Evolutionary conservation across 2,329 filamentous ascomycete species (phyloP).

Genomic region (Fusarium abutilonis): DNA sequence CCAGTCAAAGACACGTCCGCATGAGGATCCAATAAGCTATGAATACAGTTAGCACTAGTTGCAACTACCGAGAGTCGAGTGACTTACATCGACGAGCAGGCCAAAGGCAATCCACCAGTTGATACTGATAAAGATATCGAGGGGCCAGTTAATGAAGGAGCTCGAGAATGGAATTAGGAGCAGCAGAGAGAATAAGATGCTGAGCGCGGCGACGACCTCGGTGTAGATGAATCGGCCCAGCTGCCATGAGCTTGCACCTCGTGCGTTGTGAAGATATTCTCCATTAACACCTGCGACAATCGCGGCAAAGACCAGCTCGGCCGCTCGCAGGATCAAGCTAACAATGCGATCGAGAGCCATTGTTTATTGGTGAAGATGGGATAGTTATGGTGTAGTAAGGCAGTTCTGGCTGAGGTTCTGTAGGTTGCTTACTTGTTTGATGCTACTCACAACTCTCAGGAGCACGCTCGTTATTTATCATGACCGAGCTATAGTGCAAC

Average conservation of each 20-base stretch:
- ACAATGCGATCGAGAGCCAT: conserved; percentile 56
- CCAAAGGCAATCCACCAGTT: conserved; percentile 77
- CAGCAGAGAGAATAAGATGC: conserved; percentile 73
- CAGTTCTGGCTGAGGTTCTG: background rate
- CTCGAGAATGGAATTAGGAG: conserved; percentile 77
- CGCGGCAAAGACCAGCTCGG: conserved; percentile 73
- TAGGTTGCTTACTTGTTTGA: conserved; percentile 2
- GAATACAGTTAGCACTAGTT: conserved; percentile 17
- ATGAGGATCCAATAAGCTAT: conserved; percentile 58
- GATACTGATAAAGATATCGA: conserved; percentile 74
- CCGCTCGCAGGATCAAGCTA: conserved; percentile 52
- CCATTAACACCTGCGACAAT: conserved; percentile 78
- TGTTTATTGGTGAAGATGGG: conserved; percentile 5
- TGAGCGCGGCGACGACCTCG: conserved; percentile 74
- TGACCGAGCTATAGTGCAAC: conserved; percentile 6
- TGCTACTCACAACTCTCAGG: conserved; percentile 2
- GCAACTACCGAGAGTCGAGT: background rate
- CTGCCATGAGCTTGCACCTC: conserved; percentile 61
- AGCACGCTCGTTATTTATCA: conserved; percentile 39
- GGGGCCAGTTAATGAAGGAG: conserved; percentile 75
- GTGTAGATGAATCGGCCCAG: conserved; percentile 77
- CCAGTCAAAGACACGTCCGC: conserved; percentile 70
- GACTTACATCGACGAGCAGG: conserved; percentile 68
- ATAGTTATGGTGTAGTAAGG: background rate
- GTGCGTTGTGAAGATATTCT: conserved; percentile 66